Evolutionary conservation across 306 rosid species (phyloP), one percentile per base, ranked within the genome.

Genomic region (Sesbania bispinosa): DNA sequence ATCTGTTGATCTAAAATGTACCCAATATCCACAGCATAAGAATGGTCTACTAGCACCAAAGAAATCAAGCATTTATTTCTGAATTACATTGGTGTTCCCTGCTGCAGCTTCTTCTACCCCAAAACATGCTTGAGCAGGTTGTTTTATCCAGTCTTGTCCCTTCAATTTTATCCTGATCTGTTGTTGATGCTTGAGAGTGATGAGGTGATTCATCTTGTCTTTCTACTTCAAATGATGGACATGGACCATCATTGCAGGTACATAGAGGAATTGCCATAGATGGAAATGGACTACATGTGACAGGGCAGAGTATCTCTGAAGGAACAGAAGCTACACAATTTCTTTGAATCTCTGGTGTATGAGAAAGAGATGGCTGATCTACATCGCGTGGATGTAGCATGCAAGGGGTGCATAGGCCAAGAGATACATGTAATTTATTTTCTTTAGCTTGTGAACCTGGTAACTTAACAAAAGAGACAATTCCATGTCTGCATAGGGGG

Each of bases 41-140:
- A 45, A 62, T 55, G 67, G 64, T 62, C 74, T 57, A 14, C 27
- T 48, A 30, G 58, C 70, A 75, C 67, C 42, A 24, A 51, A 35
- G 14, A 5, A 2, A 65, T 91, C 85, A 91, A 47, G 97, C 88
- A 67, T 91, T 95, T 79, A 91, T 95, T 71, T 95, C 96, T 11
- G 97, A 90, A 75, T 91, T 95, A 93, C 99, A 95, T 64, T 84
- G 99, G 81, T 95, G 76, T 88, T 95, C 97, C 71, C 97, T 80
- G 89, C 92, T 95, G 88, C 93, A 91, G 82, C 96, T 91, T 86
- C 97, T 91, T 79, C 93, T 89, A 57, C 93, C 84, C 97, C 99
- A 95, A 42, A 95, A 89, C 96, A 95, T 88, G 89, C 83, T 85
- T 55, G 99, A 95, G 53, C 99, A 95, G 58, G 86, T 91, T 59